phyloP scores from a whole-genome alignment of 805 yeast species.

The Naumovozyma baii region DNA sequence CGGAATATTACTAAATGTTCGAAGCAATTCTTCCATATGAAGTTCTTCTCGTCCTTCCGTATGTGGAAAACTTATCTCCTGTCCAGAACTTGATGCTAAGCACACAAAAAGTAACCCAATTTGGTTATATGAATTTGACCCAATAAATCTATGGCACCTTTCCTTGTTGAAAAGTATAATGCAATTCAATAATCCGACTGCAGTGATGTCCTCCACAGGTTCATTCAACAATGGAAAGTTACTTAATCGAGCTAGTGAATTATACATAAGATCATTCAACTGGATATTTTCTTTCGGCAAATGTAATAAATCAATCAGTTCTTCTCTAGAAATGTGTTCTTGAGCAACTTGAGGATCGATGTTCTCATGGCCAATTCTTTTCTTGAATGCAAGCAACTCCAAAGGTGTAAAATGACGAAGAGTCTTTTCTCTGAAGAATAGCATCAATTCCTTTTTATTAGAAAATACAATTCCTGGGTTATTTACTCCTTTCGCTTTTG shows the following conservation, averaged over 20 bases:
- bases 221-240: conserved; percentile 41
- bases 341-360: conserved; percentile 10
- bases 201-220: conserved; percentile 27
- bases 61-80: background rate
- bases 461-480: background rate
- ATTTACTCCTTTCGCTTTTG: background rate
- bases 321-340: conserved; percentile 16
- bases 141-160: conserved; percentile 30
- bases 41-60: background rate
- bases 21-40: conserved; percentile 19
- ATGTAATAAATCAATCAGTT: conserved; percentile 28
- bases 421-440: conserved; percentile 12
- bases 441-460: conserved; percentile 7
- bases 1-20: conserved; percentile 38
- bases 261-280: conserved; percentile 31
- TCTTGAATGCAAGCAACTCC: conserved; percentile 19
- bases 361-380: conserved; percentile 15
- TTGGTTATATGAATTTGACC: conserved; percentile 33
- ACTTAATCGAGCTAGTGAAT: conserved; percentile 36
- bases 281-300: conserved; percentile 29
- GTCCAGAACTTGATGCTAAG: conserved; percentile 3
- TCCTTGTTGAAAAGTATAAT: conserved; percentile 37
- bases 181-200: conserved; percentile 36
- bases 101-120: conserved; percentile 37
- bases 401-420: conserved; percentile 13